Percentiles rank a stretch among this genome's conserved stretches.
phyloP scores from a whole-genome alignment of 108 stramenopile genomes.

The Cyclostephanos invisitatus region DNA sequence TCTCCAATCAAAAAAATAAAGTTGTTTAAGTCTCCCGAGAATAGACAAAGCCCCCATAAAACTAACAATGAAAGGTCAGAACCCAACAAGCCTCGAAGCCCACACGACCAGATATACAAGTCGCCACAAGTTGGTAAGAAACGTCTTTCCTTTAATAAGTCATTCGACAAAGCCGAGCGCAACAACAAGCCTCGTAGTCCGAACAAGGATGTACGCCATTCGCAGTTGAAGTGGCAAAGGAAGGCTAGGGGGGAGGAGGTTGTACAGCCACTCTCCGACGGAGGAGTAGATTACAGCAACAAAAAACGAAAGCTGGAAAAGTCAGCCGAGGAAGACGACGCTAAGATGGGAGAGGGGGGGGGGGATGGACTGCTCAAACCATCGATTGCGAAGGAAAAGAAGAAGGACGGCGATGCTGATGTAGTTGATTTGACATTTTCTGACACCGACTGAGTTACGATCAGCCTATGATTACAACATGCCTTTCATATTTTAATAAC shows the following conservation, averaged over 20 bases:
- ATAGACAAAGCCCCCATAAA: not conserved
- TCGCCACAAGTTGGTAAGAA: not conserved
- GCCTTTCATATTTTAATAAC: too few species aligned
- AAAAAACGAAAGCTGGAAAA: not conserved
- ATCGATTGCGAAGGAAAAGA: too few species aligned
- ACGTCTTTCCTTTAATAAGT: not conserved
- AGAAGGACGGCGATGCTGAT: not conserved
- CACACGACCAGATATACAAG: not conserved
- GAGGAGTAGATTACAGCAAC: not conserved
- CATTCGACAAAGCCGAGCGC: not conserved
- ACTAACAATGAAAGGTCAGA: not conserved
- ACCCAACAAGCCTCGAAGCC: not conserved
- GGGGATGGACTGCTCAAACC: not conserved
- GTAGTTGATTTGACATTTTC: slow-evolving; percentile 26
- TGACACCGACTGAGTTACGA: slow-evolving; percentile 27
- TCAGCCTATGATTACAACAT: not conserved
- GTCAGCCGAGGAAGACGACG: not conserved
- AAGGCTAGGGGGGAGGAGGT: not conserved
- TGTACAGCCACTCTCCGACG: not conserved
- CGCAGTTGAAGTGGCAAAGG: not conserved
- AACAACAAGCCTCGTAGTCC: not conserved
- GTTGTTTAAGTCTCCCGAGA: not conserved
- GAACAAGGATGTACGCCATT: not conserved
- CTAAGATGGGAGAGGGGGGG: not conserved
- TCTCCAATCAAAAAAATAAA: not conserved